Evolutionary conservation across 805 yeast genomes (phyloP).

Genomic region (Lipomyces kockii): DNA sequence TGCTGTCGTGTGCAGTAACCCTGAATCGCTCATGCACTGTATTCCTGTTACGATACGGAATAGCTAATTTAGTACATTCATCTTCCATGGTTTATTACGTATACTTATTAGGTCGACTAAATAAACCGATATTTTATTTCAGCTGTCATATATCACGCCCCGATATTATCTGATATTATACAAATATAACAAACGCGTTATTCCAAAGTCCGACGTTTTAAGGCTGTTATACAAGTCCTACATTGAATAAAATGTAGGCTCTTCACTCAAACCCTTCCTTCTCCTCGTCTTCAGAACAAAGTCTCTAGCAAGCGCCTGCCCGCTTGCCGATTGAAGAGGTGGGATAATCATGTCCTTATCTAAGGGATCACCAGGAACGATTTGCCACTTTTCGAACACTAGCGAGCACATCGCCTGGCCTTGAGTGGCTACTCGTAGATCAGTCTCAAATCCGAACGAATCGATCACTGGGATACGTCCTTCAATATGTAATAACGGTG

Average conservation of each 20-base stretch:
- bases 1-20: background rate
- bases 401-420: conserved; percentile 77
- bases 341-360: conserved; percentile 68
- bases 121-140: too few species aligned
- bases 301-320: conserved; percentile 77
- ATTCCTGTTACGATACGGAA: background rate
- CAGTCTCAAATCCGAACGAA: conserved; percentile 87
- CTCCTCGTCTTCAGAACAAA: conserved; percentile 86
- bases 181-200: background rate
- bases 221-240: background rate
- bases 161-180: background rate
- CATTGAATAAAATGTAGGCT: conserved; percentile 51
- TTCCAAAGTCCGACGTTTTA: background rate
- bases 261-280: conserved; percentile 82
- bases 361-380: conserved; percentile 90
- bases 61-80: too few species aligned
- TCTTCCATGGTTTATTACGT: too few species aligned
- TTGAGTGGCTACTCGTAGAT: conserved; percentile 72
- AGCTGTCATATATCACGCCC: background rate
- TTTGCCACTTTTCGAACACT: conserved; percentile 71
- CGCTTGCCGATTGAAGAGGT: conserved; percentile 74
- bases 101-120: background rate
- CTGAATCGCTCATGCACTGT: background rate
- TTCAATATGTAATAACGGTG: conserved; percentile 63
- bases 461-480: conserved; percentile 88